Conservation (phyloP, 768 basidiomycete species). For the Tulasnella sp. region DNA sequence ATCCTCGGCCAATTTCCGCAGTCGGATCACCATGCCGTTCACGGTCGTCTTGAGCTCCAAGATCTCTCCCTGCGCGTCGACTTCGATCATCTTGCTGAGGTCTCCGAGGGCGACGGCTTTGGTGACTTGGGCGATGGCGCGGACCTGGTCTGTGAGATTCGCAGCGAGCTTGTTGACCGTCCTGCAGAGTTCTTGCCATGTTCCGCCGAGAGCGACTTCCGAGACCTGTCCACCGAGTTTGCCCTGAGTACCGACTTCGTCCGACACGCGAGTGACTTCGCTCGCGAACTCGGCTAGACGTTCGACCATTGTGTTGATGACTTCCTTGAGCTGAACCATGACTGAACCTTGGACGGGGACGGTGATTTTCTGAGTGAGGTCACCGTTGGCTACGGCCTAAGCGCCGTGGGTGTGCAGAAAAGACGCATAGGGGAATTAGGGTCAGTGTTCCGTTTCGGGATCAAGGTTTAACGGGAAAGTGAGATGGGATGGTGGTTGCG, state of each 20-base stretch:
- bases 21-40: slow-evolving; percentile 59
- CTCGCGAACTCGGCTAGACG: slow-evolving; percentile 18
- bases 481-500: not conserved
- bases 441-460: not conserved
- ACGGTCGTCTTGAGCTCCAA: slow-evolving; percentile 46
- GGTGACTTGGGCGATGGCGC: slow-evolving; percentile 85
- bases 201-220: slow-evolving; percentile 88
- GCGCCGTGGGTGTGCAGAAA: not conserved
- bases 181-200: slow-evolving; percentile 85
- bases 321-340: slow-evolving; percentile 77
- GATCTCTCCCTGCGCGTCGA: slow-evolving; percentile 94
- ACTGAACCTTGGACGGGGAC: slow-evolving; percentile 74
- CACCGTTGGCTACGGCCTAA: slow-evolving; percentile 69
- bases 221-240: slow-evolving; percentile 87
- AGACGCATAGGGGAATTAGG: not conserved
- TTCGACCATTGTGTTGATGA: slow-evolving; percentile 50
- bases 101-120: slow-evolving; percentile 79
- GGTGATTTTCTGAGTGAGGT: slow-evolving; percentile 73
- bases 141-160: slow-evolving; percentile 80
- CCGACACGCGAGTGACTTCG: slow-evolving; percentile 66
- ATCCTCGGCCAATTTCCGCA: slow-evolving; percentile 35
- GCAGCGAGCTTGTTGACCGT: slow-evolving; percentile 92
- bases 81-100: slow-evolving; percentile 76
- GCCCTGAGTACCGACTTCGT: slow-evolving; percentile 88
- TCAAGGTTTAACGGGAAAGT: not conserved